A percentile compares a stretch with the other conserved stretches of the same genome.
Conservation (phyloP, 495 filamentous ascomycete species). For the Usnea hakonensis region DNA sequence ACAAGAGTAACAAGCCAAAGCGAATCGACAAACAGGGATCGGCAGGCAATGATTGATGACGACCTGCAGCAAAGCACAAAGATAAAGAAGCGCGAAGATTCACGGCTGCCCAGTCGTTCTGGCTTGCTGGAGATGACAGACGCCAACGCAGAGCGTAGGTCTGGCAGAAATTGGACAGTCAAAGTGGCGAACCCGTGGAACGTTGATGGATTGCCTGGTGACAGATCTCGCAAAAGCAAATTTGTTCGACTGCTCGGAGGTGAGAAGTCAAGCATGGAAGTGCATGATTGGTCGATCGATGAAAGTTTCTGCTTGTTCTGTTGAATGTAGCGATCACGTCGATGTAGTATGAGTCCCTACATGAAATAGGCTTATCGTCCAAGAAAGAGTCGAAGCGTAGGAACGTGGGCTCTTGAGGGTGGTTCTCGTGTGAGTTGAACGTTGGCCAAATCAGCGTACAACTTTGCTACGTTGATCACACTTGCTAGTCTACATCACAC, state of each 20-base stretch:
- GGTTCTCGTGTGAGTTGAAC: neutral
- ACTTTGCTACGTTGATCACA: neutral
- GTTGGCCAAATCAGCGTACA: neutral
- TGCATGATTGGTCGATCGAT: neutral
- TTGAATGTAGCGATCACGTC: conserved; percentile 22
- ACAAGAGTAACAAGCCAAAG: neutral
- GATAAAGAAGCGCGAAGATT: neutral
- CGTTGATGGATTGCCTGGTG: conserved; percentile 43
- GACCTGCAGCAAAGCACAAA: neutral
- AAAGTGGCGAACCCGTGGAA: conserved; percentile 34
- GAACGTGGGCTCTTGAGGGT: conserved; percentile 45
- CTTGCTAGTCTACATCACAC: neutral
- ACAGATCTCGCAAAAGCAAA: conserved; percentile 43
- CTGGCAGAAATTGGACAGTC: neutral
- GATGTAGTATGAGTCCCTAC: conserved; percentile 52
- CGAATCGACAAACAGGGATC: conserved; percentile 9
- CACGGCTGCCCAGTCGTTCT: neutral
- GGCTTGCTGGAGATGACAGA: neutral
- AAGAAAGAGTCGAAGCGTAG: conserved; percentile 48
- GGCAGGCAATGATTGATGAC: conserved; percentile 11
- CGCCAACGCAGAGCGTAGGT: neutral
- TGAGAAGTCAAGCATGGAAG: neutral
- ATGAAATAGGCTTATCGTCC: conserved; percentile 48
- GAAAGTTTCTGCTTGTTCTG: neutral
- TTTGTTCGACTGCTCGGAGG: conserved; percentile 48